Evolutionary conservation across 2,329 filamentous ascomycete species (phyloP).

Genomic region (Torrubiella hemipterigena): DNA sequence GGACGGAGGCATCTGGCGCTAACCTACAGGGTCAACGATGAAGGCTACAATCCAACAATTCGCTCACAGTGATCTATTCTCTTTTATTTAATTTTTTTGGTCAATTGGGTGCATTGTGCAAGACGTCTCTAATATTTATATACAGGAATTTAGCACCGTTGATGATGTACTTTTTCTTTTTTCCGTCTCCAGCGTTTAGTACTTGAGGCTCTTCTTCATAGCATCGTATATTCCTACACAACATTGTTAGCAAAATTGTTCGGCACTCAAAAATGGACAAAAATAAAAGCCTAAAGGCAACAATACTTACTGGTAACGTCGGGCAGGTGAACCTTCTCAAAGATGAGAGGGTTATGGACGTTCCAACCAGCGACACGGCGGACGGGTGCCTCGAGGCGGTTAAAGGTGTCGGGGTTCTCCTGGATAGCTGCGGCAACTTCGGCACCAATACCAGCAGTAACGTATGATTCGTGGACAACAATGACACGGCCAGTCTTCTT

Average conservation of each 20-base stretch:
- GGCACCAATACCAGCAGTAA: constrained; percentile 79
- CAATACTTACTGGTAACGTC: constrained; percentile 66
- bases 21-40: too few species aligned
- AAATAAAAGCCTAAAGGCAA: background rate
- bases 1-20: too few species aligned
- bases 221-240: constrained; percentile 5
- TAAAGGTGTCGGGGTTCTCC: constrained; percentile 62
- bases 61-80: too few species aligned
- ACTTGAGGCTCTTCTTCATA: background rate
- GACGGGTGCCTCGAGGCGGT: constrained; percentile 75
- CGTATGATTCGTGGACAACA: constrained; percentile 86
- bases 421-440: constrained; percentile 84
- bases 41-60: too few species aligned
- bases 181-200: too few species aligned
- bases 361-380: constrained; percentile 81
- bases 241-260: background rate
- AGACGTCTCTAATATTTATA: background rate
- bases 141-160: too few species aligned
- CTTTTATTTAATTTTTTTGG: constrained; percentile 4
- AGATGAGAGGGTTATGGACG: constrained; percentile 68
- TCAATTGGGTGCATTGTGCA: background rate
- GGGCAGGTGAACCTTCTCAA: constrained; percentile 70
- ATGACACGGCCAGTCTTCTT: constrained; percentile 77
- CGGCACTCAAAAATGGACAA: background rate
- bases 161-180: too few species aligned